Evolutionary conservation across 208 protist genomes (phyloP), one percentile per base, ranked within the genome.

Genomic region (Herpetomonas tarakana): DNA sequence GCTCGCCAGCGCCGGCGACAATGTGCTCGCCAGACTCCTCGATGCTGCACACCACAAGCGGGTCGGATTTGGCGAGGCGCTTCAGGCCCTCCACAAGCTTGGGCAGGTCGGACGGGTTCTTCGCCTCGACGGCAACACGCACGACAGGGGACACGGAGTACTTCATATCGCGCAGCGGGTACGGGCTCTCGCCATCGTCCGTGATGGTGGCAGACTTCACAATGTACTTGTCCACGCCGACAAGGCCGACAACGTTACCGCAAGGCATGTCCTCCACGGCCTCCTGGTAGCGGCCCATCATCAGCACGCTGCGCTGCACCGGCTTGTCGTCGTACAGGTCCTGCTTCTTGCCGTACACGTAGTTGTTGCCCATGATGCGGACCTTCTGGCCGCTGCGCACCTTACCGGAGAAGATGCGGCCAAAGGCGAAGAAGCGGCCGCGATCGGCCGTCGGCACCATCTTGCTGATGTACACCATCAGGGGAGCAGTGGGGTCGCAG

Each of bases 401-500:
- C 98, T 91, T 86, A 51, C 81, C 81, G 54, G 81, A 26, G 65
- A 88, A 88, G 64, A 88, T 83, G 71, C 81, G 81, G 50, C 81
- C 81, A 49, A 88, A 85, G 22, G 81, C 77, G 68, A 89, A 81
- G 76, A 86, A 86, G 63, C 82, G 78, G 19, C 97, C 94, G 64
- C 97, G 97, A 83, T 99, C 98, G 45, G 83, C 73, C 21, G 98
- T 97, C 39, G 99, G 99, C 54, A 99, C 96, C 98, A 99, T 99
- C 97, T 99, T 99, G 72, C 96, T 98, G 62, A 99, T 92, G 89
- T 99, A 99, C 76, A 99, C 74, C 82, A 99, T 97, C 19, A 99
- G 79, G 27, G 98, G 97, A 35, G 92, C 98, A 0, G 94, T 88
- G 31, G 92, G 91, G 74, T 90, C 74, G 77, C 98, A 99, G 31